Base-by-base conservation (phyloP, 2,329 filamentous ascomycete genomes). In the Sarocladium kiliense region DNA sequence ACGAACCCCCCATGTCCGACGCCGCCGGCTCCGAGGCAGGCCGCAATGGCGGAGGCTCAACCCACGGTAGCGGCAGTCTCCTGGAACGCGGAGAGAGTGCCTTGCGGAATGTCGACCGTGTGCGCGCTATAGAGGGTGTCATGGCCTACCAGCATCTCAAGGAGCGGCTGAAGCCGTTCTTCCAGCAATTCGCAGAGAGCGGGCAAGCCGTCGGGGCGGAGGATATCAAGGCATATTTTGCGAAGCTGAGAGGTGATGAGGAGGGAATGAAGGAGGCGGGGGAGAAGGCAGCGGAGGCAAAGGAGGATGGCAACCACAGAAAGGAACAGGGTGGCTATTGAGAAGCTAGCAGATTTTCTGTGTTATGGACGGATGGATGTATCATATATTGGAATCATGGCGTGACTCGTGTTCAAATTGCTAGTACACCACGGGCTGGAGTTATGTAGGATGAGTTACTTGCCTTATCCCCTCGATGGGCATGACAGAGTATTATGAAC, bases 111-210 rank as follows among this genome's bases (percentile, higher is more conserved):
- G 86, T 99, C 56, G 94, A 99, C 67, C 88, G 94, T 2, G 93
- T 97, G 7, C 81, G 87, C 14, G 94, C 94, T 3, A 96, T 99
- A 55, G 89, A 99, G 69, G 94, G 94, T 16, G 93, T 96, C 45
- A 97, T 97, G 91, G 93, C 92, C 0, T 99, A 97, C 72, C 97
- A 97, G 65, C 88, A 96, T 64, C 80, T 99, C 58, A 94, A 95
- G 66, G 92, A 97, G 66, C 92, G 93, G 67, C 84, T 99, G n/a
- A 96, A 93, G 76, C 86, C 87, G 0, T 97, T 99, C 68, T 84
- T 99, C 64, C 85, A 92, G 71, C 88, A 95, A 42, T 99, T 96
- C 68, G 94, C 94, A 0, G 91, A 97, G 67, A 95, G 87, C 59
- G 93, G 93, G 1, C 77, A 89, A 69, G 86, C 89, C 0, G 92